Percentiles rank a stretch among this genome's conserved stretches.
phyloP scores from a whole-genome alignment of 192 early-diverging fungal species.

The Phycomyces nitens region DNA sequence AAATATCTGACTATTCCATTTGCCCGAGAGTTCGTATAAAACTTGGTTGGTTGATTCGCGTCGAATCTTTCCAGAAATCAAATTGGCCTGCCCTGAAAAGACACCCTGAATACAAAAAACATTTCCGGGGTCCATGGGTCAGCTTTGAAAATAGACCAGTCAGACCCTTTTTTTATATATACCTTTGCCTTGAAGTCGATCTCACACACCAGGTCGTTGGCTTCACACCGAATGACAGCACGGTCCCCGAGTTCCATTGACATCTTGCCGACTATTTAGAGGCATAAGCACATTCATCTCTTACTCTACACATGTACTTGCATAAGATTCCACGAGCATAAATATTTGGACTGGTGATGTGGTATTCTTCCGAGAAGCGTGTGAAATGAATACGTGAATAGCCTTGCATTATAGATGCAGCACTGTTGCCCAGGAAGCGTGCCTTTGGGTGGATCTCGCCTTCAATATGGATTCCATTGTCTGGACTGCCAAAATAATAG shows the following conservation, averaged over 20 bases:
- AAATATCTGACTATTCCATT: conserved; percentile 78
- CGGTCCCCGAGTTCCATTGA: conserved; percentile 80
- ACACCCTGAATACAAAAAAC: conserved; percentile 55
- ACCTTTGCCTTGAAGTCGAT: conserved; percentile 82
- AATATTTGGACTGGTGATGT: conserved; percentile 83
- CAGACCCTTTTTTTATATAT: neutral
- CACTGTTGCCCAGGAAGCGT: conserved; percentile 86
- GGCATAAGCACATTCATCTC: neutral
- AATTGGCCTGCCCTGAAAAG: conserved; percentile 74
- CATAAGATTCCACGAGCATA: conserved; percentile 82
- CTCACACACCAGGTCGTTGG: conserved; percentile 66
- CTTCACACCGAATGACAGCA: conserved; percentile 59
- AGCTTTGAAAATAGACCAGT: too few relatives aligned
- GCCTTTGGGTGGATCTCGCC: conserved; percentile 82
- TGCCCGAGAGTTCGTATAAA: conserved; percentile 82
- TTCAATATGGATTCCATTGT: conserved; percentile 68
- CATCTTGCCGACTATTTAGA: conserved; percentile 71
- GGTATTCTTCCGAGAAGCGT: conserved; percentile 66
- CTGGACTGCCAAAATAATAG: conserved; percentile 76
- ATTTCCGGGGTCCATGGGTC: too few relatives aligned
- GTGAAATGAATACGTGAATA: conserved; percentile 56
- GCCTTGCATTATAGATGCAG: conserved; percentile 81
- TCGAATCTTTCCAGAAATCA: conserved; percentile 80
- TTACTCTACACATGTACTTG: neutral
- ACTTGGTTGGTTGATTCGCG: conserved; percentile 67